Evolutionary conservation across 306 rosid species (phyloP).

Genomic region (Sphenostylis stenocarpa): DNA sequence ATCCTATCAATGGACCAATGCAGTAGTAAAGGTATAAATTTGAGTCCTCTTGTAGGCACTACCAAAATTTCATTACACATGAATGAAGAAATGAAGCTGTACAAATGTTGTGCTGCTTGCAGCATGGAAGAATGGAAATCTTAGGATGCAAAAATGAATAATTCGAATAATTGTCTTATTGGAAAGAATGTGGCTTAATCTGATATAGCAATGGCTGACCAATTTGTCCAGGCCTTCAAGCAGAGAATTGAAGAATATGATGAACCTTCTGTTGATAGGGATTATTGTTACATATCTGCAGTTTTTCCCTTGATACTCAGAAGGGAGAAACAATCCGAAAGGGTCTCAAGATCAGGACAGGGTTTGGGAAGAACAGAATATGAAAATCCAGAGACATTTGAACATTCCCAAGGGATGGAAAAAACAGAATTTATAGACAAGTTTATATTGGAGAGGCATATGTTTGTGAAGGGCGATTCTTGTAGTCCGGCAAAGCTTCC

Average conservation of each 20-base stretch:
- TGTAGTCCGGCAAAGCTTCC: constrained; percentile 72
- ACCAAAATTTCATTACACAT: constrained; percentile 93
- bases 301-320: constrained; percentile 38
- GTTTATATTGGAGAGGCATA: constrained; percentile 76
- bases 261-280: constrained; percentile 33
- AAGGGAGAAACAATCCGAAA: constrained; percentile 51
- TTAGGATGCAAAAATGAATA: constrained; percentile 47
- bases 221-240: constrained; percentile 35
- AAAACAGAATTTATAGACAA: constrained; percentile 53
- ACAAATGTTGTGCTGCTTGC: constrained; percentile 63
- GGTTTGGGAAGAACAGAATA: constrained; percentile 76
- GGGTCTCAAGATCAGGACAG: constrained; percentile 57
- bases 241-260: constrained; percentile 12
- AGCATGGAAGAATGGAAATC: constrained; percentile 59
- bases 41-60: constrained; percentile 46
- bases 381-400: constrained; percentile 76
- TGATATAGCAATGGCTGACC: constrained; percentile 37
- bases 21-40: constrained; percentile 33
- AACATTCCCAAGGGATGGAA: constrained; percentile 72
- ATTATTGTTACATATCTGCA: constrained; percentile 38
- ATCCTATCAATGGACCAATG: constrained; percentile 29
- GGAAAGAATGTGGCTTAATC: constrained; percentile 59
- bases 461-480: constrained; percentile 84
- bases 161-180: constrained; percentile 59
- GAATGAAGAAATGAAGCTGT: constrained; percentile 91